Evolutionary conservation across 306 rosid species (phyloP).

Genomic region (Carpinus viminea): DNA sequence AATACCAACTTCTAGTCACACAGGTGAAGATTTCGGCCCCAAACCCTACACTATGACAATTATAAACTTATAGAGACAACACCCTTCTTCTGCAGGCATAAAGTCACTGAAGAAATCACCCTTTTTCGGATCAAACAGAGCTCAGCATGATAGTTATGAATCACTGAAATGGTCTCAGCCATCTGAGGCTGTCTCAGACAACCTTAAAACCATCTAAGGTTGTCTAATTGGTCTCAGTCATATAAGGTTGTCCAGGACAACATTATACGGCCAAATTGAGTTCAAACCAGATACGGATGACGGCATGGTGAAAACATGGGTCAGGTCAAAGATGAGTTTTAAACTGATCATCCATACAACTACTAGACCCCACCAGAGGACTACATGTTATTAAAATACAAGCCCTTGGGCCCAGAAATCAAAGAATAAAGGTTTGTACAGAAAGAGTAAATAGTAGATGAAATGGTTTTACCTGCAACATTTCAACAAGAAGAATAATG

Average conservation of each 20-base stretch:
- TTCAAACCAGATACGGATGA: not conserved
- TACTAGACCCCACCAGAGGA: constrained; percentile 7
- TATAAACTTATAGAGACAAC: no score
- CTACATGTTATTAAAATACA: not conserved
- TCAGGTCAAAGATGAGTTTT: not conserved
- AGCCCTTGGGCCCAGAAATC: not conserved
- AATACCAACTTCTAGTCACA: no score
- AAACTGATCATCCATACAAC: not conserved
- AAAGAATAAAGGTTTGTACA: not conserved
- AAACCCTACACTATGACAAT: no score
- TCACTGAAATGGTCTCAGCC: no score
- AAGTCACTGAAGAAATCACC: no score
- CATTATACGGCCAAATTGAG: not conserved
- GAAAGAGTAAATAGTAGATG: constrained; percentile 4
- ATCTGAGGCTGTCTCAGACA: no score
- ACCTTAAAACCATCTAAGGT: no score
- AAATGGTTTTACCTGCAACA: constrained; percentile 83
- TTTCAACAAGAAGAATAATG: constrained; percentile 96
- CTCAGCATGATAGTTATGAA: no score
- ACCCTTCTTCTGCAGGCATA: no score
- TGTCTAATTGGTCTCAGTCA: no score
- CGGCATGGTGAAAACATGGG: not conserved
- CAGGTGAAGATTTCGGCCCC: no score
- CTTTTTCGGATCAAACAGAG: no score
- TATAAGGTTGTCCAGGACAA: not conserved